Evolutionary conservation across 306 rosid genomes (phyloP).

Genomic region (Delonix regia): DNA sequence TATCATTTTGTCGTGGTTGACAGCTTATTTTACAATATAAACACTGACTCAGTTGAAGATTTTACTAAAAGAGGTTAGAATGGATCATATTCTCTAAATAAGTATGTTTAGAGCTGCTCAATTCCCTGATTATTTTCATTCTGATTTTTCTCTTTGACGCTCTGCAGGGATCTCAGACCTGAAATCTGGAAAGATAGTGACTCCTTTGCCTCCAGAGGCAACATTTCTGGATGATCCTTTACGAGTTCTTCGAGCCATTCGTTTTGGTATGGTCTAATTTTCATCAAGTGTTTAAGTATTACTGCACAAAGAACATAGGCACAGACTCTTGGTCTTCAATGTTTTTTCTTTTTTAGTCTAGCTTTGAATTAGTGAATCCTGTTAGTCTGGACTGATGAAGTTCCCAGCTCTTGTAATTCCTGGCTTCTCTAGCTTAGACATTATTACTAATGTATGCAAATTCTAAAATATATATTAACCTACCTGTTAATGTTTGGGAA

Average conservation of each 20-base stretch:
- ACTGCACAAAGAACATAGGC: background rate
- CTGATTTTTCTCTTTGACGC: constrained; percentile 28
- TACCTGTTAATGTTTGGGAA: background rate
- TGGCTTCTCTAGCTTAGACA: background rate
- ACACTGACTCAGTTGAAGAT: constrained; percentile 81
- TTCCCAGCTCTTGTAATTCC: background rate
- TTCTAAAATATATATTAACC: background rate
- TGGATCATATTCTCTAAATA: constrained; percentile 28
- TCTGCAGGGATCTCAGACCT: constrained; percentile 76
- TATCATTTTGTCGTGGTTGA: constrained; percentile 31
- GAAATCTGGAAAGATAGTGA: constrained; percentile 82
- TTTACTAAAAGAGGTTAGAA: constrained; percentile 77
- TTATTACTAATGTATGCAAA: background rate
- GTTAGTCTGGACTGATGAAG: background rate
- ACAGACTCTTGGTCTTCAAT: background rate
- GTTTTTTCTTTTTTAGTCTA: background rate
- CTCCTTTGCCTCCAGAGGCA: constrained; percentile 82
- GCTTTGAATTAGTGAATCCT: background rate
- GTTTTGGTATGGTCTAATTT: constrained; percentile 63
- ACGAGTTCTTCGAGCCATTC: constrained; percentile 93
- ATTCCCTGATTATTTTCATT: background rate
- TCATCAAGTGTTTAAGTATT: background rate
- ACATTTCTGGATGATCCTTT: constrained; percentile 96
- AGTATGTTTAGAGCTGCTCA: constrained; percentile 27
- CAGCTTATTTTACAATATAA: constrained; percentile 93